phyloP scores from a whole-genome alignment of 371 early-diverging fungal species.

The Circinella minor region DNA sequence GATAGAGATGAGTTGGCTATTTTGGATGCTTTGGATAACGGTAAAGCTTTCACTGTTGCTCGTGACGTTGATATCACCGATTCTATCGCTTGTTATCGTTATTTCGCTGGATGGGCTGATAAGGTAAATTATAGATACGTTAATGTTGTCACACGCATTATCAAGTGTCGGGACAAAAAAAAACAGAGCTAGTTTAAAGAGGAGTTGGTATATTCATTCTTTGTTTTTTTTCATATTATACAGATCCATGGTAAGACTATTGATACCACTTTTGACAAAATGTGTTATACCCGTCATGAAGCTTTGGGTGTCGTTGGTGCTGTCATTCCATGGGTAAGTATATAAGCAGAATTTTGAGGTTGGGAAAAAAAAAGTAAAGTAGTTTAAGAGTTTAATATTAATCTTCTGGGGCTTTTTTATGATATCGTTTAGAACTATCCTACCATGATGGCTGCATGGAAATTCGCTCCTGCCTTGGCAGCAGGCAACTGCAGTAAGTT shows the following conservation, averaged over 20 bases:
- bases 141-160: not conserved
- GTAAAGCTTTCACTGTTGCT: conserved; percentile 77
- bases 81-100: conserved; percentile 72
- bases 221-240: conserved; percentile 33
- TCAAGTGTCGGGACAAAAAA: too few relatives aligned
- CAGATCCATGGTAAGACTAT: conserved; percentile 66
- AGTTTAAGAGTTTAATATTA: too few relatives aligned
- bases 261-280: conserved; percentile 42
- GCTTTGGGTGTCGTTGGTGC: conserved; percentile 84
- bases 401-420: too few relatives aligned
- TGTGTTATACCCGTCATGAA: conserved; percentile 75
- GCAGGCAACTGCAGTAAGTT: conserved; percentile 65
- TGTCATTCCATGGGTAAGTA: conserved; percentile 59
- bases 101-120: conserved; percentile 78
- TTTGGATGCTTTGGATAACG: conserved; percentile 85
- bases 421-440: conserved; percentile 66
- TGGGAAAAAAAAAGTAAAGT: too few relatives aligned
- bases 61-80: conserved; percentile 67
- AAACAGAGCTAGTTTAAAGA: too few relatives aligned
- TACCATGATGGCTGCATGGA: conserved; percentile 81
- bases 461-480: conserved; percentile 86
- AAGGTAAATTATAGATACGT: conserved; percentile 8
- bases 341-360: not conserved
- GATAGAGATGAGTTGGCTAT: conserved; percentile 74
- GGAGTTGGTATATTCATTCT: too few relatives aligned